Base-by-base conservation (phyloP, 75 land plant genomes). In the Gnetum montanum region DNA sequence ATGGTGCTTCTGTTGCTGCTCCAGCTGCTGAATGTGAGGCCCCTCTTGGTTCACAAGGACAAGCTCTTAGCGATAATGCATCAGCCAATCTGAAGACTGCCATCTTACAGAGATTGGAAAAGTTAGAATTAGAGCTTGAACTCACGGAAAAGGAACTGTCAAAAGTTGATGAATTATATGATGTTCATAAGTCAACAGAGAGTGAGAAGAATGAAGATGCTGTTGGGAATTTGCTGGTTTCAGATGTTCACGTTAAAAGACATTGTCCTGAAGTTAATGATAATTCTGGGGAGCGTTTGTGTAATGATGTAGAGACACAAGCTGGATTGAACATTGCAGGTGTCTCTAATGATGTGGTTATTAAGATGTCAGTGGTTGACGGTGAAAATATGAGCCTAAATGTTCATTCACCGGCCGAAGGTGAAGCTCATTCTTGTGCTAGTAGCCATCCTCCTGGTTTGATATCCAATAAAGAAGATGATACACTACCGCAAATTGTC, bases 51-150 rank as follows among this genome's bases (percentile, higher is more conserved):
- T 28, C n/a, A n/a, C n/a, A n/a, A 25, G 58, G 22, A 16, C 34
- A 50, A 6, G 29, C 8, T 47, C 19, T 6, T 26, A 19, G 13
- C 11, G 38, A 36, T 30, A 41, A 69, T 13, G 28, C 23, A 13
- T 52, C 58, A 38, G 38, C 35, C 23, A 54, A 60, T 51, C 66
- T 62, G 13, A 75, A 75, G 34, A 66, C 67, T 18, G 36, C 25
- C 27, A 58, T 75, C 8, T 31, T 60, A 12, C 79, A 57, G 22
- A 53, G 55, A 28, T 49, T 75, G 45, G 76, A 72, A 52, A 72
- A 75, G 33, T 61, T 75, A n/a, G 79, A 75, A 46, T 47, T 56
- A 25, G 79, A 75, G 46, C 62, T 72, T 49, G 77, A 72, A 16
- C 60, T 33, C 30, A 57, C 67, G 1, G 79, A 75, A 54, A 75